A percentile compares a stretch with the other conserved stretches of the same genome.
Conservation (phyloP, 163 green algal genomes). For the Smithsoniella earleae region DNA sequence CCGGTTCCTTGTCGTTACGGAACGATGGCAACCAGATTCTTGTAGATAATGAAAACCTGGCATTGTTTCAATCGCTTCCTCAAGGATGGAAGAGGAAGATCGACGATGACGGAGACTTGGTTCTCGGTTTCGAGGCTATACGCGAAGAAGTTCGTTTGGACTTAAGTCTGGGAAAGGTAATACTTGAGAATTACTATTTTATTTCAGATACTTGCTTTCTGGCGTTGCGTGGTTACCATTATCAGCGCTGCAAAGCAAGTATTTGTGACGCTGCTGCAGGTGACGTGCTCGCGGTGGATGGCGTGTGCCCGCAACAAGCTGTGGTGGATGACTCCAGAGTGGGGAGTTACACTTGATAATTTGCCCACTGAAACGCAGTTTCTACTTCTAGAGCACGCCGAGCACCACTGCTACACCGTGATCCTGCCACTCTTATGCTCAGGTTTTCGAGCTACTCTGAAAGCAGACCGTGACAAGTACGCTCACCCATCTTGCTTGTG, state of each 20-base stretch:
- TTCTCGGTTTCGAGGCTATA: constrained; percentile 31
- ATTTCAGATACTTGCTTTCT: not conserved
- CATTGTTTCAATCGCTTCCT: not conserved
- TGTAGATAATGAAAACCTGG: not conserved
- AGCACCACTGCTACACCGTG: constrained; percentile 61
- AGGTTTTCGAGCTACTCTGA: constrained; percentile 67
- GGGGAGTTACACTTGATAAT: constrained; percentile 55
- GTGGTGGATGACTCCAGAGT: constrained; percentile 97
- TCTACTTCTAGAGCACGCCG: constrained; percentile 70
- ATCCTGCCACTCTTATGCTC: constrained; percentile 82
- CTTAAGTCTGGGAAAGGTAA: constrained; percentile 31
- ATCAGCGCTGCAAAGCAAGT: constrained; percentile 3
- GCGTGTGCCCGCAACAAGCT: constrained; percentile 87
- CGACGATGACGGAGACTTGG: constrained; percentile 24
- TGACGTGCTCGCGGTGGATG: constrained; percentile 61
- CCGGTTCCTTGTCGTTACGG: no score
- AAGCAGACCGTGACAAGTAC: constrained; percentile 5
- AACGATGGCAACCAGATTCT: not conserved
- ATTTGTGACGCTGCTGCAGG: constrained; percentile 39
- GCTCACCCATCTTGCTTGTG: no score
- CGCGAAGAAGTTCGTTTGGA: not conserved
- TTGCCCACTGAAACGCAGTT: constrained; percentile 93
- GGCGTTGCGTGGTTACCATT: constrained; percentile 26
- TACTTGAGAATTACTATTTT: constrained; percentile 2
- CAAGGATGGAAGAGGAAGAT: not conserved